Evolutionary conservation across 176 grass and related monocot genomes (phyloP).

Genomic region (Oryza glaberrima): DNA sequence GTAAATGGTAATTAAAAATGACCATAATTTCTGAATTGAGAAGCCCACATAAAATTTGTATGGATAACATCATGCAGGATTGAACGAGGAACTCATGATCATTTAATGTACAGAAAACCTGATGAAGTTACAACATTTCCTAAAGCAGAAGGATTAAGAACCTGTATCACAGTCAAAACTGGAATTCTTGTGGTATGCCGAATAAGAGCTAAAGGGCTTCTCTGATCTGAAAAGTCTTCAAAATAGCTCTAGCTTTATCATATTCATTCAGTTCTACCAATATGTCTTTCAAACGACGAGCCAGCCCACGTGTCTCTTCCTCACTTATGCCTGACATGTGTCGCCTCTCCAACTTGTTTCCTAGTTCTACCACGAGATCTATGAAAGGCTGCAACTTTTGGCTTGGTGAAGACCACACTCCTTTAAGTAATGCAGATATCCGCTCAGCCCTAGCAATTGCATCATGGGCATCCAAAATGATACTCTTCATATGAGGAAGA

Average conservation of each 20-base stretch:
- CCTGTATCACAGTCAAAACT: constrained; percentile 42
- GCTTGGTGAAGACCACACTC: constrained; percentile 49
- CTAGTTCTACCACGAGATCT: constrained; percentile 71
- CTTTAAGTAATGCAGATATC: constrained; percentile 63
- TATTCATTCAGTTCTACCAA: constrained; percentile 73
- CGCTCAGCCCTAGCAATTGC: constrained; percentile 73
- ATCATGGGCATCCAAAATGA: constrained; percentile 81
- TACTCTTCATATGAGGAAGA: constrained; percentile 90
- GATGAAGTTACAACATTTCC: constrained; percentile 35
- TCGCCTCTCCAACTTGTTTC: constrained; percentile 72
- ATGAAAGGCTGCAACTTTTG: constrained; percentile 69
- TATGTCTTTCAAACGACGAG: constrained; percentile 79
- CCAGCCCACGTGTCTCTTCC: constrained; percentile 65
- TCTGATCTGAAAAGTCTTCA: constrained; percentile 75
- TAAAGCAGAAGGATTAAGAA: constrained; percentile 38
- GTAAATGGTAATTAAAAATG: neutral
- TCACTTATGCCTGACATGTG: constrained; percentile 53
- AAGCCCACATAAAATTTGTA: constrained; percentile 4
- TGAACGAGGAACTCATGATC: constrained; percentile 22
- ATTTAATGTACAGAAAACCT: constrained; percentile 39
- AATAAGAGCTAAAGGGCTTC: constrained; percentile 75
- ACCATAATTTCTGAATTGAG: neutral
- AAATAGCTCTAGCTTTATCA: constrained; percentile 84
- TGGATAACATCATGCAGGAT: constrained; percentile 18
- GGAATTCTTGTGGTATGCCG: constrained; percentile 12